These are phyloP conservation scores for Avicennia marina DNA, from an alignment of 257 asterid genomes.

Conservation along the genomic window DNA sequence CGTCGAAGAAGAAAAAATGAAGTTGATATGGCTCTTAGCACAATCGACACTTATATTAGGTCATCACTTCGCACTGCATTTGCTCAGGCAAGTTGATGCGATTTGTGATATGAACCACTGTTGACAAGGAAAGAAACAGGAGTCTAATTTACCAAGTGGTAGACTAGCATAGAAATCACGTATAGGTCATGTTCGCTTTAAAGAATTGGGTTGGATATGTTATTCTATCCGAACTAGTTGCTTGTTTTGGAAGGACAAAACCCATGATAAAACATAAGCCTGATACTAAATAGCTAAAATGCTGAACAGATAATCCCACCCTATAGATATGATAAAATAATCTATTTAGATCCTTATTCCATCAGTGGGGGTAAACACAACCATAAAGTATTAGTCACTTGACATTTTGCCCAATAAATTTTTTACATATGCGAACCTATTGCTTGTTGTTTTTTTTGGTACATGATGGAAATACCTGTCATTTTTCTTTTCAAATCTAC, in stretches of 20 bases:
- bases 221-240: no score
- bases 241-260: no score
- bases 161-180: not conserved
- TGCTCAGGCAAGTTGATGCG: constrained; percentile 85
- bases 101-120: constrained; percentile 13
- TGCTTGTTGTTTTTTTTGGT: no score
- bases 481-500: not conserved
- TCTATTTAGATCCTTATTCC: no score
- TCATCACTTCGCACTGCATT: constrained; percentile 98
- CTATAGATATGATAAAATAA: no score
- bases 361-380: no score
- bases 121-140: constrained; percentile 8
- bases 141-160: not conserved
- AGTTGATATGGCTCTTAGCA: constrained; percentile 82
- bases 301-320: no score
- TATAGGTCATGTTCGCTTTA: no score
- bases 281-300: no score
- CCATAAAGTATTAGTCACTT: no score
- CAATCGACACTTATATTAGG: constrained; percentile 94
- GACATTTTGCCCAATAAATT: not conserved
- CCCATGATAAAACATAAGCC: no score
- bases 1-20: constrained; percentile 88
- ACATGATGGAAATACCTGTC: not conserved
- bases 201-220: no score
- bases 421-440: not conserved